Evolutionary conservation across 208 protist genomes (phyloP), one percentile per base, ranked within the genome.

Genomic region (Wallacemonas sp.): DNA sequence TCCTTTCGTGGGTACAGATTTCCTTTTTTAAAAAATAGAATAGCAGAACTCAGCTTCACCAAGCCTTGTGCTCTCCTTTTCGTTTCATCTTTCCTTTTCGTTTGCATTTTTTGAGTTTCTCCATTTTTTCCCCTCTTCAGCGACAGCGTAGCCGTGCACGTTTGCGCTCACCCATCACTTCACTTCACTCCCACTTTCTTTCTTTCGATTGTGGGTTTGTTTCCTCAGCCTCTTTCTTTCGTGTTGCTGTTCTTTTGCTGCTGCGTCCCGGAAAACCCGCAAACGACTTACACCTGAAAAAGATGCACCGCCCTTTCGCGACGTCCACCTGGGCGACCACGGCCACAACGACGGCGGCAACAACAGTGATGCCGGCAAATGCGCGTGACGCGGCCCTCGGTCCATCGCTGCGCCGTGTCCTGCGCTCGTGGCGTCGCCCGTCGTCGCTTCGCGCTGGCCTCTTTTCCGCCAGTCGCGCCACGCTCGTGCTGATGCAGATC

Each of bases 161-260:
- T 14, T 41, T 6, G 14, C 36, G 36, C 14, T 41, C 36, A 41
- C 36, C 9, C 14, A 41, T 49, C 44, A 17, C 36, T 41, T n/a
- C n/a, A 41, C 4, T 39, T 65, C 27, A n/a, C 44, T 36, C 34
- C 41, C 14, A 33, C 44, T 54, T 27, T 54, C 16, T 33, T 47
- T 65, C 32, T 30, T 34, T 24, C 17, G 12, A 5, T 23, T 54
- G 14, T 55, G 29, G 16, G 36, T 21, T 49, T 47, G 11, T 54
- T n/a, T 34, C 8, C 32, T 65, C 21, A 34, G 21, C 33, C 29
- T 57, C 5, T 12, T 58, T 68, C 39, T 58, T 57, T 68, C 44
- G 9, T 19, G 23, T 58, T 56, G 6, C 32, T 56, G 6, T 56
- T 49, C 17, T 49, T 49, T 49, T 49, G 44, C 19, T 49, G 17